phyloP scores from a whole-genome alignment of 225 moss, liverwort and hornwort species.

The Physcomitrellopsis africana region DNA sequence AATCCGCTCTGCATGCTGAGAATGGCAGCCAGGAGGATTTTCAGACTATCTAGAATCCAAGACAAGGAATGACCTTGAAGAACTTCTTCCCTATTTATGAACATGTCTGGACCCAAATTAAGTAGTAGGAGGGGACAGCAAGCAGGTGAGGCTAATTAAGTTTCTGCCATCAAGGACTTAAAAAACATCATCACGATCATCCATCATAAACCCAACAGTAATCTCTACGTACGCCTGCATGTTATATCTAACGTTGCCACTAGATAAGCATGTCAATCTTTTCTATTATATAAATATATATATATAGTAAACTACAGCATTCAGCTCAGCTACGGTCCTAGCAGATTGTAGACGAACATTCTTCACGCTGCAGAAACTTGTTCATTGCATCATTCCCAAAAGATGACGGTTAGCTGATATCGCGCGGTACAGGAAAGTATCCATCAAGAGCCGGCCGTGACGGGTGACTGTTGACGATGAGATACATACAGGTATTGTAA shows the following conservation, averaged over 20 bases:
- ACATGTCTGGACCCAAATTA: no score
- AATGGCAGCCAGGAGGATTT: neutral
- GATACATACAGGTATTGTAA: no score
- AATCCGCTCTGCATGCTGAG: slow-evolving; percentile 1
- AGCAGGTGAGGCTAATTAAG: neutral
- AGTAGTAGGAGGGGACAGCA: no score
- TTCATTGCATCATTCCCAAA: neutral
- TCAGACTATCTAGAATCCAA: slow-evolving; percentile 36
- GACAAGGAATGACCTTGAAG: neutral
- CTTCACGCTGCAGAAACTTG: neutral
- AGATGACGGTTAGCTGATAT: slow-evolving; percentile 25
- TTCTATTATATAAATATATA: no score
- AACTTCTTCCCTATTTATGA: no score
- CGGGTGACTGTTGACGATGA: neutral
- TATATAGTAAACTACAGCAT: neutral
- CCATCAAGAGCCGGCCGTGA: neutral
- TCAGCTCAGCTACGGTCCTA: no score
- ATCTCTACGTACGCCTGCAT: no score
- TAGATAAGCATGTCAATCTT: no score
- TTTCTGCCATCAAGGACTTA: neutral
- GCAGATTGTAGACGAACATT: no score
- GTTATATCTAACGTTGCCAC: no score
- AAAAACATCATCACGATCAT: neutral
- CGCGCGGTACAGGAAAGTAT: neutral
- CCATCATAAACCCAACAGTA: neutral